A percentile compares a stretch with the other conserved stretches of the same genome.
Conservation (phyloP, 129 eudicot genomes). For the carrot (Daucus carota) region DH1_v3.0 NC_030384.2:21191001-21191500, state of each 20-base stretch:
- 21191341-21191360: not conserved
- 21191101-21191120: conserved; percentile 95
- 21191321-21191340: not conserved
- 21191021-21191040: conserved; percentile 96
- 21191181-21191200: not conserved
- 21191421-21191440: too few species aligned
- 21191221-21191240: not conserved
- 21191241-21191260: not conserved
- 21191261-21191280: not conserved
- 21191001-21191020: conserved; percentile 84
- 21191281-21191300: too few species aligned
- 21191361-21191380: too few species aligned
- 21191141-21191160: not conserved
- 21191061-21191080: conserved; percentile 91
- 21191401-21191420: not conserved
- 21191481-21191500: not conserved
- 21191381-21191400: not conserved
- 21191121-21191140: conserved; percentile 63
- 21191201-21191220: not conserved
- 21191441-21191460: not conserved
- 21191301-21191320: not conserved
- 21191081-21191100: conserved; percentile 85
- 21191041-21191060: conserved; percentile 89
- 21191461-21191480: not conserved
- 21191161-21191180: not conserved